phyloP scores from a whole-genome alignment of 2,329 filamentous ascomycete genomes.

The Fusarium equiseti region DNA sequence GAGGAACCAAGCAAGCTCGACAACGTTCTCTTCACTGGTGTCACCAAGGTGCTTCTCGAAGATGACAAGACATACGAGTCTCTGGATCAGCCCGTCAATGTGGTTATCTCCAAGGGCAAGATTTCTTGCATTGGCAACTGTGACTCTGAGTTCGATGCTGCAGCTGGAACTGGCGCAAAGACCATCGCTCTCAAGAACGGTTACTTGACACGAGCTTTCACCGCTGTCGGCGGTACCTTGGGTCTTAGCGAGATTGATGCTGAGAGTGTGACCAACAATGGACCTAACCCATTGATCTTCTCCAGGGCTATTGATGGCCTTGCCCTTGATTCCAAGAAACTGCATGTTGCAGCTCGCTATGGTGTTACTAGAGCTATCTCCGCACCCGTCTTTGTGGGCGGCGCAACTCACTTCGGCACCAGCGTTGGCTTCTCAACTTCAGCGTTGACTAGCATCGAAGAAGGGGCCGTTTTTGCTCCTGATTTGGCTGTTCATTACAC shows the following conservation, averaged over 20 bases:
- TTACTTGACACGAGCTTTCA: conserved; percentile 70
- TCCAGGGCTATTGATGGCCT: conserved; percentile 70
- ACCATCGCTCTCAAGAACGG: conserved; percentile 67
- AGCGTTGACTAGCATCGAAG: conserved; percentile 59
- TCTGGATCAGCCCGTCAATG: conserved; percentile 56
- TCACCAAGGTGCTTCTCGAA: conserved; percentile 64
- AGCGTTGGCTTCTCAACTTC: conserved; percentile 70
- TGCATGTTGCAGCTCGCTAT: conserved; percentile 64
- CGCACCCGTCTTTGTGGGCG: conserved; percentile 61
- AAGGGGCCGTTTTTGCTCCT: conserved; percentile 64
- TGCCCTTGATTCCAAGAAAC: conserved; percentile 66
- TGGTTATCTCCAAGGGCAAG: conserved; percentile 65
- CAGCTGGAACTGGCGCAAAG: conserved; percentile 51
- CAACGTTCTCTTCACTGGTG: conserved; percentile 67
- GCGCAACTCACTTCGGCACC: conserved; percentile 64
- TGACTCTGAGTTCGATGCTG: conserved; percentile 55
- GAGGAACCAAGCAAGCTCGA: conserved; percentile 56
- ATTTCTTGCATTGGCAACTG: conserved; percentile 70
- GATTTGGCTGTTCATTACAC: conserved; percentile 71
- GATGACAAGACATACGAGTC: conserved; percentile 54
- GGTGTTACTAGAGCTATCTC: conserved; percentile 71
- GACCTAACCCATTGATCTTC: conserved; percentile 60
- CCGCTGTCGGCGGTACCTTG: conserved; percentile 69
- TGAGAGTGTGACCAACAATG: conserved; percentile 67
- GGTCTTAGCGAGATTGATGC: conserved; percentile 73